phyloP scores from a whole-genome alignment of 2,329 filamentous ascomycete genomes.

The Talaromyces sp. region DNA sequence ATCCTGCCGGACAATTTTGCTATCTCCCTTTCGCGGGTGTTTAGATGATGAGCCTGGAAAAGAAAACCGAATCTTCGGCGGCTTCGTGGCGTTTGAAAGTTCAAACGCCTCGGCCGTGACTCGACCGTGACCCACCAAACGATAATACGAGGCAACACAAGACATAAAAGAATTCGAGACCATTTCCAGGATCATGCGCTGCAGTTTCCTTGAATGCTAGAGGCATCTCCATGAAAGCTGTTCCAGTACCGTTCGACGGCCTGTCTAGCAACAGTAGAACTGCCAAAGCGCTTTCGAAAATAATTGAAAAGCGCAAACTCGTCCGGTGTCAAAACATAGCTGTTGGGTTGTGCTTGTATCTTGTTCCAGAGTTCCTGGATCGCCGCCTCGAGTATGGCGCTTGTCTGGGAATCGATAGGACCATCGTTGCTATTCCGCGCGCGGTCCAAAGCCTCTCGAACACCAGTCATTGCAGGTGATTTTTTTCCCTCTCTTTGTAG shows the following conservation, averaged over 20 bases:
- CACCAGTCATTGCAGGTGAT: neutral
- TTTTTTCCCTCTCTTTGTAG: neutral
- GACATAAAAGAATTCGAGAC: neutral
- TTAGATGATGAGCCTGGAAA: neutral
- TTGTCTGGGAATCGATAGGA: conserved; percentile 57
- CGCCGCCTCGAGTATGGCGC: conserved; percentile 60
- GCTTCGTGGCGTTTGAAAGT: neutral
- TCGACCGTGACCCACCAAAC: too few species aligned
- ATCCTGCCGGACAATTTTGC: neutral
- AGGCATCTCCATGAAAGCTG: conserved; percentile 23
- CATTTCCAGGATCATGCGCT: neutral
- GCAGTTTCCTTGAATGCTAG: conserved; percentile 17
- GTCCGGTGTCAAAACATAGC: conserved; percentile 68
- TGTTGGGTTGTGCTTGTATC: conserved; percentile 56
- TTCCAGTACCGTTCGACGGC: conserved; percentile 57
- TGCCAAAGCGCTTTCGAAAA: conserved; percentile 63
- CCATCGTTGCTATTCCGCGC: conserved; percentile 69
- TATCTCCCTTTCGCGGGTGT: neutral
- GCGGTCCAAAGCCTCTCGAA: conserved; percentile 63
- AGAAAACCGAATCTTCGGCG: neutral
- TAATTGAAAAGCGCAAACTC: conserved; percentile 88
- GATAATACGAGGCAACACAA: neutral
- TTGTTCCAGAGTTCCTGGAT: conserved; percentile 62
- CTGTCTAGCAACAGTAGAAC: conserved; percentile 44
- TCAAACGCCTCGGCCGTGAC: neutral